phyloP scores from a whole-genome alignment of 2,329 filamentous ascomycete species.

The Chaetomium sp. region DNA sequence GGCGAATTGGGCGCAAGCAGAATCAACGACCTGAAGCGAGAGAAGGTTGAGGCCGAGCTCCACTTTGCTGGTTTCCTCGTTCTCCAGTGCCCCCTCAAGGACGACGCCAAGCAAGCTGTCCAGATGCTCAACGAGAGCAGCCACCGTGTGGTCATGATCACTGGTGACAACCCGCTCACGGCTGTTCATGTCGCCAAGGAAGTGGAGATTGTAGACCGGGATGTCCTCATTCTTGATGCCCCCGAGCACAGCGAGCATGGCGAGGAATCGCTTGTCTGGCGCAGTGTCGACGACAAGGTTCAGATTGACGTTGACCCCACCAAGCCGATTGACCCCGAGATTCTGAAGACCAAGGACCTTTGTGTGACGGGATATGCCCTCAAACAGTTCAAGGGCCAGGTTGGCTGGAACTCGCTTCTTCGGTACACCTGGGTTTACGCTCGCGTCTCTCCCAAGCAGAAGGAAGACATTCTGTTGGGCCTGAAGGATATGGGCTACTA shows the following conservation, averaged over 20 bases:
- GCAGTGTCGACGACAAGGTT: conserved; percentile 84
- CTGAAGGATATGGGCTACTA: conserved; percentile 96
- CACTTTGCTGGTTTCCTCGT: conserved; percentile 94
- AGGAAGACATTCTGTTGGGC: conserved; percentile 95
- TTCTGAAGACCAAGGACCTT: conserved; percentile 80
- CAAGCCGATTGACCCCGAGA: conserved; percentile 71
- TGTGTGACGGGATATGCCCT: conserved; percentile 95
- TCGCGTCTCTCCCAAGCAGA: conserved; percentile 95
- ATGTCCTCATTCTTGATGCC: conserved; percentile 89
- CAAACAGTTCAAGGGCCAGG: conserved; percentile 76
- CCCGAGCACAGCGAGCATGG: conserved; percentile 82
- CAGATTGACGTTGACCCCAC: conserved; percentile 80
- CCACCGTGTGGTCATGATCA: conserved; percentile 98
- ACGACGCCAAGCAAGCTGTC: conserved; percentile 88
- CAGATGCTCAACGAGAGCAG: conserved; percentile 98
- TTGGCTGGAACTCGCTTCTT: conserved; percentile 69
- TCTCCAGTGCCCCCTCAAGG: conserved; percentile 90
- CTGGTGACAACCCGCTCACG: conserved; percentile 93
- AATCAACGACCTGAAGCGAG: conserved; percentile 91
- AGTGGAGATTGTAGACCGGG: conserved; percentile 95
- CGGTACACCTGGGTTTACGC: conserved; percentile 96
- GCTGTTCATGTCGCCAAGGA: conserved; percentile 92
- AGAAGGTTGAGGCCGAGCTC: conserved; percentile 79
- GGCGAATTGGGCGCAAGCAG: conserved; percentile 73
- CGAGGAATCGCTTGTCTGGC: conserved; percentile 80